These are phyloP conservation scores for Neurospora pannonica DNA, from an alignment of 495 filamentous ascomycete species.

Conservation along the genomic window DNA sequence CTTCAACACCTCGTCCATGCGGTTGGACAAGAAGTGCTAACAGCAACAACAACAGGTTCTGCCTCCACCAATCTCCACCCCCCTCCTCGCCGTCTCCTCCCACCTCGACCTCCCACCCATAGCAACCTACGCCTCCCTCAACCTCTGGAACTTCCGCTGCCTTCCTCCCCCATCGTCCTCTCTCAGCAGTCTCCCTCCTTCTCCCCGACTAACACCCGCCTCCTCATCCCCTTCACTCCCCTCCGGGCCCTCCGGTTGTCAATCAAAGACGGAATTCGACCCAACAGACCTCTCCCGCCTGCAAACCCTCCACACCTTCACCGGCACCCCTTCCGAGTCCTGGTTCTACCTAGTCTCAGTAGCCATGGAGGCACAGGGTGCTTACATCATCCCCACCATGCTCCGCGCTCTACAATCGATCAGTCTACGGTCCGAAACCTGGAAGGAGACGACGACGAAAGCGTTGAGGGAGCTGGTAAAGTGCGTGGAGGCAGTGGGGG, in stretches of 20 bases:
- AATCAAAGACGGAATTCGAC: too few relatives aligned
- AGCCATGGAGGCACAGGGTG: slow-evolving; percentile 86
- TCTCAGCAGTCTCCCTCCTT: slow-evolving; percentile 37
- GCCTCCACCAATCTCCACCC: slow-evolving; percentile 70
- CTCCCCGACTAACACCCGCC: background rate
- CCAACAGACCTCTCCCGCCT: slow-evolving; percentile 65
- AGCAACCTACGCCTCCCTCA: slow-evolving; percentile 80
- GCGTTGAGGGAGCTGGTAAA: slow-evolving; percentile 58
- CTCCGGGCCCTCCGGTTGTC: too few relatives aligned
- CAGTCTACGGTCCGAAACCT: slow-evolving; percentile 41
- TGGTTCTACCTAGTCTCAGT: slow-evolving; percentile 97
- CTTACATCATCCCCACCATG: slow-evolving; percentile 70
- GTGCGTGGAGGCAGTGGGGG: slow-evolving; percentile 60
- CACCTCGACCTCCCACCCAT: slow-evolving; percentile 77
- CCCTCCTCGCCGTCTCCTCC: slow-evolving; percentile 64
- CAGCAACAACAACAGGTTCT: slow-evolving; percentile 32
- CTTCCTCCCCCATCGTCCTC: background rate
- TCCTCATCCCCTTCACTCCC: background rate
- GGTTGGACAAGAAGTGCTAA: too few relatives aligned
- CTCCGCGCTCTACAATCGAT: slow-evolving; percentile 65
- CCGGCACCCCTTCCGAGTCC: slow-evolving; percentile 84
- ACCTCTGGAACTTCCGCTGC: slow-evolving; percentile 78
- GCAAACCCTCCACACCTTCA: slow-evolving; percentile 73
- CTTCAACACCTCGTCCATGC: too few relatives aligned
- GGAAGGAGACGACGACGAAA: slow-evolving; percentile 40